Base-by-base conservation (phyloP, 208 protist species). In the Crithidia bombi region DNA sequence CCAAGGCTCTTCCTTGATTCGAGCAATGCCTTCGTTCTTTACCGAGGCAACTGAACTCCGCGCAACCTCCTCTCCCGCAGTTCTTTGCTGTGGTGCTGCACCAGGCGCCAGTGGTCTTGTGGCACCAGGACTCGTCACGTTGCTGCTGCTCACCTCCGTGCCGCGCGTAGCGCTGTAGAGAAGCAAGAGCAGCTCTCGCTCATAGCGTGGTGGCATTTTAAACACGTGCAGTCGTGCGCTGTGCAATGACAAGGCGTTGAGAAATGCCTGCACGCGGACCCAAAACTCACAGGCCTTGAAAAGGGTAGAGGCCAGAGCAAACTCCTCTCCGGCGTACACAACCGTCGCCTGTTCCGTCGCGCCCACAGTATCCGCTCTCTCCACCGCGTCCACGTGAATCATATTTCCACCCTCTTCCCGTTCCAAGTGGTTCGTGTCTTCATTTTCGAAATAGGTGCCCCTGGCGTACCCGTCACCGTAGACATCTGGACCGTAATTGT, bases 251-350 rank as follows among this genome's bases (percentile, higher is more conserved):
- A 90, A 66, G 0, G 86, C 80, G 51, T 90, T 72, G 14, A 92
- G 68, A 62, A 92, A 92, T 19, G 75, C 79, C 36, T 87, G 85
- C 12, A 92, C 80, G 1, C 85, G 80, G 14, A 90, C 79, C 87
- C 90, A 95, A 62, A 71, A 95, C 65, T 88, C 76, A 44, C 82
- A 77, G 15, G 83, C 85, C 1, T 65, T 51, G 75, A 89, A 89
- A 10, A 88, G 38, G 46, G 61, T 51, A 2, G 65, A 69, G 15
- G 79, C 83, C 5, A 88, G 49, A 10, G 72, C 73, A 35, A 87
- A 52, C 21, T 51, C 69, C 3, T 62, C 43, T 35, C 4, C 41
- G 41, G 15, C 28, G 51, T 26, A n/a, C 30, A 26, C 11, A 57
- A n/a, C n/a, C 36, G 25, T n/a, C 32, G 43, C 5, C 19, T 17